Evolutionary conservation across 2,329 filamentous ascomycete species (phyloP).

Genomic region (Alternaria ethzedia): DNA sequence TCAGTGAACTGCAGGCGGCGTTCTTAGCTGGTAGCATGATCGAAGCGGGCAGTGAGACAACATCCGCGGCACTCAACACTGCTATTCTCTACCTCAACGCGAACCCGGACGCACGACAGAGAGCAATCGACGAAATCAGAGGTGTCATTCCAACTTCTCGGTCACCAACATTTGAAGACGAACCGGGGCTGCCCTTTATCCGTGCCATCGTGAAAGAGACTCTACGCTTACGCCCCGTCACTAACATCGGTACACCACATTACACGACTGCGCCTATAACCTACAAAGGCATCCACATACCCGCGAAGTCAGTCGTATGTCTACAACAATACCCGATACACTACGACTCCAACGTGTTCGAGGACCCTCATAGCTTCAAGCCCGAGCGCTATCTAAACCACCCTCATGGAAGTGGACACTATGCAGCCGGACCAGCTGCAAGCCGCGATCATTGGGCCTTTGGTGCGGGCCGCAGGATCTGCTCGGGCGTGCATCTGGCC

Average conservation of each 20-base stretch:
- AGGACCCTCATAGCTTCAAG: conserved; percentile 49
- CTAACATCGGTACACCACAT: conserved; percentile 46
- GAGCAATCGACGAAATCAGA: conserved; percentile 33
- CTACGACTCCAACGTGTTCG: conserved; percentile 47
- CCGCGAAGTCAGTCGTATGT: conserved; percentile 48
- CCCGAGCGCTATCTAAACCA: conserved; percentile 53
- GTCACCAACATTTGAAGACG: conserved; percentile 52
- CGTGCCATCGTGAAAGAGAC: conserved; percentile 51
- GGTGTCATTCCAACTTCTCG: conserved; percentile 19
- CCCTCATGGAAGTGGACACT: conserved; percentile 36
- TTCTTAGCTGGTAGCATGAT: conserved; percentile 47
- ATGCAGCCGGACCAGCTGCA: conserved; percentile 43
- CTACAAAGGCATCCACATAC: conserved; percentile 53
- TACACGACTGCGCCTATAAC: conserved; percentile 45
- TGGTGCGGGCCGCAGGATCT: conserved; percentile 54
- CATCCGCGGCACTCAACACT: conserved; percentile 46
- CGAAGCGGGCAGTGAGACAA: conserved; percentile 52
- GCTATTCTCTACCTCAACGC: conserved; percentile 40
- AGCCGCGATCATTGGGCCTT: conserved; percentile 47
- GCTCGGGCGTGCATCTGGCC: conserved; percentile 52
- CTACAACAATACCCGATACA: conserved; percentile 40
- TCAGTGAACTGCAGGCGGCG: conserved; percentile 44
- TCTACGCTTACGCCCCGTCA: conserved; percentile 49
- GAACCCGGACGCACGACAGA: conserved; percentile 20
- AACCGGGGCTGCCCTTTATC: conserved; percentile 50